Evolutionary conservation across 768 basidiomycete species (phyloP), one percentile per base, ranked within the genome.

Genomic region (Hypsizygus marmoreus): DNA sequence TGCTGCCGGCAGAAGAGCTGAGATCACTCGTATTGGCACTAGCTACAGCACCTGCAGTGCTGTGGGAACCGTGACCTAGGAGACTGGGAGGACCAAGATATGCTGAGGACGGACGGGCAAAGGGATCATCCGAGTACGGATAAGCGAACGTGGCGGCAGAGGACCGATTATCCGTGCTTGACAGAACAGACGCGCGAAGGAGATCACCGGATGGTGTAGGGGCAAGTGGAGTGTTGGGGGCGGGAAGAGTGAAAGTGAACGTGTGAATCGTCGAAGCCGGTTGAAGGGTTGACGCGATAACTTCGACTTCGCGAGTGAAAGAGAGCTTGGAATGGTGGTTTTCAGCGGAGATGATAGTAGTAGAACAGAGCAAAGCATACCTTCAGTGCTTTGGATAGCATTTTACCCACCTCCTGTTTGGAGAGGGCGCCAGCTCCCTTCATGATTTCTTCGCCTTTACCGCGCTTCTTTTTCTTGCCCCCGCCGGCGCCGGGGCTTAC

Each of bases 271-370:
- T 97, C 5, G 90, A 91, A 1, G 94, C 87, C 6, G 95, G 95
- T 56, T 95, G 91, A 8, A 95, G 78, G 16, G 92, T 91, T n/a
- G 93, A 92, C 11, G 93, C 91, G 61, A 97, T 88, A 45, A 97
- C 86, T 63, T 95, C 92, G 32, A 95, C 89, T 64, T 95, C 93
- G 42, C 88, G 87, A 26, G 90, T 83, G 65, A 95, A 94, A 6
- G 91, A 91, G 34, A 95, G 83, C 91, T 94, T 25, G 37, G 13
- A 29, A 35, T 14, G n/a, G 17, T 8, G 29, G 16, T 11, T 31
- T 26, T 32, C 23, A 17, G 22, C 5, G 20, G 17, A 9, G n/a
- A 20, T 14, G 9, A 42, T 40, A 5, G 42, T 13, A 38, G 41
- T 44, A 22, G 40, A 46, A 43, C 36, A 43, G 31, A 34, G 14